phyloP scores from a whole-genome alignment of 116 monocot species.

The Trichopus zeylanicus region DNA sequence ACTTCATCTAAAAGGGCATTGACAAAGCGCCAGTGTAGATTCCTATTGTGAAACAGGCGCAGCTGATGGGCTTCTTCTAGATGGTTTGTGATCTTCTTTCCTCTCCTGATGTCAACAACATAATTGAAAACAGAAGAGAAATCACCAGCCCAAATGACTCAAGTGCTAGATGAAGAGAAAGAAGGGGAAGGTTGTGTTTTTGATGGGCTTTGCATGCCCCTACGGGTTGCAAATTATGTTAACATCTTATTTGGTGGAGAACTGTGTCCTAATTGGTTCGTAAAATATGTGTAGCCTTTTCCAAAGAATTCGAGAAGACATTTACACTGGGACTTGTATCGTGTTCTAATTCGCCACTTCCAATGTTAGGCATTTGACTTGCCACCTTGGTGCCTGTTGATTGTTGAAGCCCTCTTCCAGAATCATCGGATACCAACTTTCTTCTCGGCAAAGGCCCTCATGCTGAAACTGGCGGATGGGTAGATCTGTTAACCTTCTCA shows the following conservation, averaged over 20 bases:
- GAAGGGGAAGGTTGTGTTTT: conserved; percentile 19
- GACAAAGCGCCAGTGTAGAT: conserved; percentile 76
- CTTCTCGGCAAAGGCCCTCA: conserved; percentile 47
- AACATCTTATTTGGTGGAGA: conserved; percentile 38
- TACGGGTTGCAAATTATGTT: conserved; percentile 8
- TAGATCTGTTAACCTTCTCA: conserved; percentile 27
- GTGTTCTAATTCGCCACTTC: conserved; percentile 17
- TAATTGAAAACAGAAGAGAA: conserved; percentile 32
- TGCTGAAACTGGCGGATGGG: conserved; percentile 15
- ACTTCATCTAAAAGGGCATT: conserved; percentile 53
- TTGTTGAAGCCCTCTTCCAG: conserved; percentile 17
- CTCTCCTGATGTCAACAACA: conserved; percentile 35
- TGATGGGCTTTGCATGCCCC: conserved; percentile 10
- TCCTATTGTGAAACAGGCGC: conserved; percentile 55
- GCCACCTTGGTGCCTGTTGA: conserved; percentile 19
- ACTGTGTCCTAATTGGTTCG: conserved; percentile 17
- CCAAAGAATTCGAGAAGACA: conserved; percentile 11
- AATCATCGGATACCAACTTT: conserved; percentile 11
- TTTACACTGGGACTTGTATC: conserved; percentile 1
- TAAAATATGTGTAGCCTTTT: conserved; percentile 15
- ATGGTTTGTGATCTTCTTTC: conserved; percentile 50
- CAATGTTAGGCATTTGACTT: conserved; percentile 19
- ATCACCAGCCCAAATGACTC: conserved; percentile 10
- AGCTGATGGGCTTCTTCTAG: conserved; percentile 71
- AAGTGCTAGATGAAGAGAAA: conserved; percentile 11